Evolutionary conservation across 2,329 filamentous ascomycete genomes (phyloP), one percentile per base, ranked within the genome.

Genomic region (Madurella mycetomatis): DNA sequence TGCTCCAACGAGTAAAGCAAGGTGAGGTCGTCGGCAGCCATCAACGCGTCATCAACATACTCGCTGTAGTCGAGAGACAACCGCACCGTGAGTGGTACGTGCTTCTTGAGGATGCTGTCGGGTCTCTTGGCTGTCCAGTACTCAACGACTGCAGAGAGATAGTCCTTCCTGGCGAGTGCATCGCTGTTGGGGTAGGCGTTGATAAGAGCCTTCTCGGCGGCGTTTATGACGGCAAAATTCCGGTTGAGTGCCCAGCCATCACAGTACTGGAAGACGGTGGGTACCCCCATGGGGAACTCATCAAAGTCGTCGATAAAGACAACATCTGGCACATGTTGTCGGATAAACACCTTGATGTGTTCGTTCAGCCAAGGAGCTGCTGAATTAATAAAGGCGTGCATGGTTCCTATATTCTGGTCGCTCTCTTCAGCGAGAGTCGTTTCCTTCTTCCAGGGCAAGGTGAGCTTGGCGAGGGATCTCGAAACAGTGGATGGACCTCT

Each of bases 141-240:
- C 34, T 72, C 69, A 5, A 70, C 66, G 1, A 68, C 66, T 1
- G 55, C 58, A 4, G 69, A 65, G 32, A 73, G 66, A 42, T 67
- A 67, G 52, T 73, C 69, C 34, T 73, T 73, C 2, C 71, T 62
- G 9, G 70, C 67, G 2, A 73, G 52, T 2, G 70, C 70, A 46
- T 73, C 70, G 52, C 70, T 73, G 55, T 66, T 72, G 15, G 70
- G 70, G 25, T 73, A 73, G 0, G 70, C 69, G 42, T 73, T 73
- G 54, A 73, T 68, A 9, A 73, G 63, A 2, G 60, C 67, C 11
- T 61, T 58, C 41, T 47, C 37, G 0, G 66, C 61, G 2, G 51
- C 59, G 50, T 72, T 73, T 16, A 70, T 32, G 1, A 65, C 49
- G 7, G 66, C 61, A 43, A 73, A 73, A 52, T 72, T 65, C 16